Evolutionary conservation across 441 rosid species (phyloP).

Genomic region (Erysimum cheiri): DNA sequence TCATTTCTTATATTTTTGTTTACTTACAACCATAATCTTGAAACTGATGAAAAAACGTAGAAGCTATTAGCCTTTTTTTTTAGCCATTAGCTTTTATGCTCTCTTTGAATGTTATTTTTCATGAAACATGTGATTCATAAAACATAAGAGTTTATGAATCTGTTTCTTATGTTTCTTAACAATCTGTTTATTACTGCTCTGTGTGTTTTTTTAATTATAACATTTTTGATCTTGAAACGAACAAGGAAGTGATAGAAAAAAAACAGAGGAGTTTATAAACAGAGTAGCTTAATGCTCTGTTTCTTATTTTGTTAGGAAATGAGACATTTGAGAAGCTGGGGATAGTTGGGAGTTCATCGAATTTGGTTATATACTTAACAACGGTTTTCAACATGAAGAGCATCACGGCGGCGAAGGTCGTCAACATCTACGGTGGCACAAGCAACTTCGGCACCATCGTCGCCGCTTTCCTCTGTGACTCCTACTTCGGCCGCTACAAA

Average conservation of each 20-base stretch:
- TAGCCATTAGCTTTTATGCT: background rate
- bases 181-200: background rate
- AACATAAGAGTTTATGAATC: background rate
- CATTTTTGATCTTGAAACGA: slow-evolving; percentile 15
- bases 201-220: background rate
- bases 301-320: slow-evolving; percentile 53
- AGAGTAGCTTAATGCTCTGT: slow-evolving; percentile 12
- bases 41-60: background rate
- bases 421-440: slow-evolving; percentile 70
- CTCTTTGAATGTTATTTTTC: background rate
- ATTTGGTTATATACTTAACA: slow-evolving; percentile 67
- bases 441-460: slow-evolving; percentile 62
- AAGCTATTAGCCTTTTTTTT: too few species aligned
- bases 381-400: slow-evolving; percentile 70
- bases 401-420: slow-evolving; percentile 63
- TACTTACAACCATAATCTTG: background rate
- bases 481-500: slow-evolving; percentile 76
- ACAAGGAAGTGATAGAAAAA: background rate
- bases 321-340: slow-evolving; percentile 83
- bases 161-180: background rate
- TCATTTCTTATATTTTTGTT: background rate
- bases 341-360: slow-evolving; percentile 63
- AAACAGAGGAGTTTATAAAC: slow-evolving; percentile 19
- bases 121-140: slow-evolving; percentile 1
- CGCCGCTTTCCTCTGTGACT: slow-evolving; percentile 72